Evolutionary conservation across 2,329 filamentous ascomycete genomes (phyloP).

Genomic region (Proliferodiscus dingleyae): DNA sequence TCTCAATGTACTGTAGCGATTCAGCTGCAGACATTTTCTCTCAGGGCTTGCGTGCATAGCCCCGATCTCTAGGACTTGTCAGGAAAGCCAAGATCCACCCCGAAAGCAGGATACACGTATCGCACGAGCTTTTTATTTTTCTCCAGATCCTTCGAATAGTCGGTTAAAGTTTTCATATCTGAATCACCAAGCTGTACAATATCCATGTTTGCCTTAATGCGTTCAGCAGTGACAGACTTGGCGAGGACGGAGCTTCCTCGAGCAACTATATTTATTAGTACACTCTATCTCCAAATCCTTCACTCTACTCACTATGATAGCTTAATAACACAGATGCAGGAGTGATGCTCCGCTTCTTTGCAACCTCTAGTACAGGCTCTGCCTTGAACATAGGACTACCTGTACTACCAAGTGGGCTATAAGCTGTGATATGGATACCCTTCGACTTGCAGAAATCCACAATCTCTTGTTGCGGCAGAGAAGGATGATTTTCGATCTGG

Average conservation of each 20-base stretch:
- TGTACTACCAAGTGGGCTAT: conserved; percentile 39
- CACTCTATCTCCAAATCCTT: neutral
- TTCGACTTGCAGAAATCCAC: conserved; percentile 45
- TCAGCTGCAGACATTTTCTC: no score
- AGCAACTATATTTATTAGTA: conserved; percentile 45
- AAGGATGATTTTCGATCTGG: conserved; percentile 58
- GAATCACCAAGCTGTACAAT: conserved; percentile 59
- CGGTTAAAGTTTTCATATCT: conserved; percentile 54
- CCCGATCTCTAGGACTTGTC: conserved; percentile 40
- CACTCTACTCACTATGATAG: conserved; percentile 58
- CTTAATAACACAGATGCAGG: conserved; percentile 63
- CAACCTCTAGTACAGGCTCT: conserved; percentile 56
- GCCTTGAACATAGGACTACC: conserved; percentile 48
- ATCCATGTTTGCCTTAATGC: conserved; percentile 66
- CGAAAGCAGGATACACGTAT: conserved; percentile 66
- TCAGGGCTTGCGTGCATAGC: no score
- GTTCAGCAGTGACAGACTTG: conserved; percentile 64
- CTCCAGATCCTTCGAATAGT: conserved; percentile 47
- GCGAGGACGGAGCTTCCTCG: conserved; percentile 66
- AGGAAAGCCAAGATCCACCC: conserved; percentile 66
- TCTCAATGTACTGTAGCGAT: no score
- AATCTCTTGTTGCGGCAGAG: conserved; percentile 49
- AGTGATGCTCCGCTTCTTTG: conserved; percentile 57
- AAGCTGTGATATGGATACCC: conserved; percentile 49
- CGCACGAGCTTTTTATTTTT: conserved; percentile 49